Conservation (phyloP, 139 green algal genomes). For the Mesostigma viride region DNA sequence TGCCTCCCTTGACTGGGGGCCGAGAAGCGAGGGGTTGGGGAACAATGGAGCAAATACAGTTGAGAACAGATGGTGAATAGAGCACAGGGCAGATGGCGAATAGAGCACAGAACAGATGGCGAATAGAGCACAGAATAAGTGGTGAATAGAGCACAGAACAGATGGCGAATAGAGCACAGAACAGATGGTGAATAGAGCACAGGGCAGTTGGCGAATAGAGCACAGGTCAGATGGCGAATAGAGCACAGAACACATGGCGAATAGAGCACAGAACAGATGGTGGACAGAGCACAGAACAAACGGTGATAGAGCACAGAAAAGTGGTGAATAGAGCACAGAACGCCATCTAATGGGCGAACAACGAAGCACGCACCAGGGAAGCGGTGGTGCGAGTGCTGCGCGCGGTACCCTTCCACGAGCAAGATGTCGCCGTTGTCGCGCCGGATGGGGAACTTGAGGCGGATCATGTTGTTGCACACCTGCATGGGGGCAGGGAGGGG, state of each 20-base stretch:
- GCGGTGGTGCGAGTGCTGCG: constrained; percentile 28
- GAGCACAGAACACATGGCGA: too few relatives aligned
- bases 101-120: not conserved
- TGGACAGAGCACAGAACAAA: not conserved
- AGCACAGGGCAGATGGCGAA: not conserved
- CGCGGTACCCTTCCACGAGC: constrained; percentile 25
- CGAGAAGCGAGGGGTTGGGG: not conserved
- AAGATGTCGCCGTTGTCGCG: constrained; percentile 20
- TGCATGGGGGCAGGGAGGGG: constrained; percentile 1
- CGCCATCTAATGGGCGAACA: not conserved
- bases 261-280: too few relatives aligned
- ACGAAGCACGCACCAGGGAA: not conserved
- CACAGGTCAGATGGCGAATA: too few relatives aligned
- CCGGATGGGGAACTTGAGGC: constrained; percentile 29
- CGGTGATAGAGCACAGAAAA: not conserved
- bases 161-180: not conserved
- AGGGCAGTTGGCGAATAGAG: too few relatives aligned
- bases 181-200: not conserved
- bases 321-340: not conserved
- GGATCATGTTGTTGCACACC: constrained; percentile 31
- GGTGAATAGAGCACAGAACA: too few relatives aligned
- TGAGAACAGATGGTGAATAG: not conserved
- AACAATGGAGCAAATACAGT: not conserved
- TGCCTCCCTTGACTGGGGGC: constrained; percentile 25
- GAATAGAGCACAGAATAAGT: too few relatives aligned